Evolutionary conservation across 805 yeast genomes (phyloP).

Genomic region (Cyberlindnera amylophila): DNA sequence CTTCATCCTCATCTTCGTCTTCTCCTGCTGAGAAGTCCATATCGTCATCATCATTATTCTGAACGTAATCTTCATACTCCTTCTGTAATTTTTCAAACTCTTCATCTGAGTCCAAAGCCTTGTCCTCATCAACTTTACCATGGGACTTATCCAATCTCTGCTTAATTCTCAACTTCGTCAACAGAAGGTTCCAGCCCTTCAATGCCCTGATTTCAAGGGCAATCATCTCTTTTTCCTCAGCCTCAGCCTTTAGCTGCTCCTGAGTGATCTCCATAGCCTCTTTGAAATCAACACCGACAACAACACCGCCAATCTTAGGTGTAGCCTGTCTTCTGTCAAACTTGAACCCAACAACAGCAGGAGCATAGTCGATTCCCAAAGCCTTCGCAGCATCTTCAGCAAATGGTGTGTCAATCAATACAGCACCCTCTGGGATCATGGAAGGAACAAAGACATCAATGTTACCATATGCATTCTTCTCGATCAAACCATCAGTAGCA

Average conservation of each 20-base stretch:
- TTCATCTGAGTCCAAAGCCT: slow-evolving; percentile 5
- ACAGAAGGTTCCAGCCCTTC: slow-evolving; percentile 40
- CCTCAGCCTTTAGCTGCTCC: slow-evolving; percentile 44
- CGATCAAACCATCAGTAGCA: slow-evolving; percentile 54
- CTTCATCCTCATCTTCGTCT: slow-evolving; percentile 1
- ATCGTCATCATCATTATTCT: slow-evolving; percentile 15
- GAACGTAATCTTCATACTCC: slow-evolving; percentile 24
- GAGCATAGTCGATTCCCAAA: slow-evolving; percentile 73
- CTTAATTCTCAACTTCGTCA: slow-evolving; percentile 40
- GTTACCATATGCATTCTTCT: slow-evolving; percentile 77
- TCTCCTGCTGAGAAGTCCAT: no score
- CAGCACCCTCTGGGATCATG: slow-evolving; percentile 84
- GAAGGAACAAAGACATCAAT: slow-evolving; percentile 71
- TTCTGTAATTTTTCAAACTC: slow-evolving; percentile 16
- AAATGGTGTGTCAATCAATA: slow-evolving; percentile 48
- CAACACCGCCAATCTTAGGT: slow-evolving; percentile 71
- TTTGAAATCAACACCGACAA: slow-evolving; percentile 57
- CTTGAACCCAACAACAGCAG: slow-evolving; percentile 85
- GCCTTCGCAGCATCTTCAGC: slow-evolving; percentile 69
- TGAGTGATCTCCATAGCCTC: slow-evolving; percentile 57
- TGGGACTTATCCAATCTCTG: slow-evolving; percentile 42
- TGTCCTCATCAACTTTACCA: slow-evolving; percentile 31
- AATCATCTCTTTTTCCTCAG: slow-evolving; percentile 35
- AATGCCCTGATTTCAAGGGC: slow-evolving; percentile 46
- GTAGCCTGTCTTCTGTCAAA: slow-evolving; percentile 53